A percentile compares a stretch with the other conserved stretches of the same genome.
Conservation (phyloP, 106 monocot genomes). For the Agapanthus africanus region DNA sequence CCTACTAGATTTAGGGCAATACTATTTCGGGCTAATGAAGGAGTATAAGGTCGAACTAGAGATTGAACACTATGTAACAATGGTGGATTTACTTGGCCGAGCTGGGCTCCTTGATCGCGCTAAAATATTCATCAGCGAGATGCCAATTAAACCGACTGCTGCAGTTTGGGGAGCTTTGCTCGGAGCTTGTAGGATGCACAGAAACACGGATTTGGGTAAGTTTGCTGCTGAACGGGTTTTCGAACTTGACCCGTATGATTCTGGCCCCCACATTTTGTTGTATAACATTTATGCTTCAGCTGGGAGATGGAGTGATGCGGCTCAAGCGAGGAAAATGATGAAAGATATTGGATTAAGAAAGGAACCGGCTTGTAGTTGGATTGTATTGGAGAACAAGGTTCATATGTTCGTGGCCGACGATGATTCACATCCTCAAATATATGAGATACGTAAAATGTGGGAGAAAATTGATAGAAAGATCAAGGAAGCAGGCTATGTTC, state of each 20-base stretch:
- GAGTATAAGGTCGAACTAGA: conserved; percentile 16
- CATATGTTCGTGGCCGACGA: conserved; percentile 25
- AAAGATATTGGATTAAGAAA: conserved; percentile 9
- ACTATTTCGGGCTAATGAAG: conserved; percentile 14
- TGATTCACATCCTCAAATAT: conserved; percentile 18
- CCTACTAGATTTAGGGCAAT: conserved; percentile 4
- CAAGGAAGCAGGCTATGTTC: conserved; percentile 26
- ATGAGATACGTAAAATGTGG: conserved; percentile 21
- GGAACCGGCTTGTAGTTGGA: conserved; percentile 24
- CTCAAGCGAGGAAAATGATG: conserved; percentile 21
- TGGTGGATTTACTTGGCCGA: conserved; percentile 22
- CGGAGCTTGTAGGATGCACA: conserved; percentile 22
- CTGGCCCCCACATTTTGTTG: conserved; percentile 12
- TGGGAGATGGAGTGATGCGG: conserved; percentile 19
- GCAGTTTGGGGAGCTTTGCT: conserved; percentile 20
- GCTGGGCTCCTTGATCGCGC: conserved; percentile 21
- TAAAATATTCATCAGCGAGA: conserved; percentile 2
- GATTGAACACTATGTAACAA: conserved; percentile 17
- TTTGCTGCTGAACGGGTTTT: conserved; percentile 17
- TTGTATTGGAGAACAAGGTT: conserved; percentile 19
- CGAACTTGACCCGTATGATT: conserved; percentile 18
- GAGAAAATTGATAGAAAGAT: conserved; percentile 15
- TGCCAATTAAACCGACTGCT: conserved; percentile 18
- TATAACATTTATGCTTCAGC: conserved; percentile 24
- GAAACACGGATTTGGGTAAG: conserved; percentile 10